Base-by-base conservation (phyloP, 148 eudicot species). In the Diospyros lotus region DNA sequence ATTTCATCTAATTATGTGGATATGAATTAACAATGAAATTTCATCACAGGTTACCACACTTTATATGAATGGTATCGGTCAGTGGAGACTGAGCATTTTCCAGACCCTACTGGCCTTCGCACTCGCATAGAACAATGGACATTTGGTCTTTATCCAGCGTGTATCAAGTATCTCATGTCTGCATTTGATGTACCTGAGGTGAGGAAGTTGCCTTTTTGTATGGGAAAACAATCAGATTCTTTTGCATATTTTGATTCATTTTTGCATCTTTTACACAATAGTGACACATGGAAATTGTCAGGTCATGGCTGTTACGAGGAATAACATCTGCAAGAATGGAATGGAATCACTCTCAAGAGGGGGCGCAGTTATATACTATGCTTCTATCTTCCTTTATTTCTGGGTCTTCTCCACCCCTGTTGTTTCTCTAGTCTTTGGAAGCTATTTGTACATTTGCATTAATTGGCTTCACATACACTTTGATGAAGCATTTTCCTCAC, bases 181-280 rank as follows among this genome's bases (percentile, higher is more conserved):
- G 98, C 99, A 66, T 95, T 96, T 79, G 99, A 96, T 84, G 88
- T 96, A 68, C 99, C 99, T 46, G 99, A 96, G 99, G 99, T 95
- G 73, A 56, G 58, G 54, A 56, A 48, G n/a, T 75, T 2, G 28
- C 66, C 66, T 62, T 46, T 41, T 18, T 28, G 42, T 40, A 55
- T 11, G 44, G 66, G 6, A 45, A 55, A 70, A 38, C 14, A 42
- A 13, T 55, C 28, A 56, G 8, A n/a, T 70, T 70, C 38, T 55
- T 70, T 55, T 55, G 6, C n/a, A 3, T 70, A 28, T 39, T 15
- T 9, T 41, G 10, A 17, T 55, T 1, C 13, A 1, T 9, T 5
- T 72, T 48, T 50, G 56, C 2, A 0, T 69, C 68, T 40, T 39
- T 46, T 68, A 38, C 43, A 10, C 28, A 59, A n/a, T 63, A 18